phyloP scores from a whole-genome alignment of 1,139 yeast genomes.

The Meyerozyma elateridarum region DNA sequence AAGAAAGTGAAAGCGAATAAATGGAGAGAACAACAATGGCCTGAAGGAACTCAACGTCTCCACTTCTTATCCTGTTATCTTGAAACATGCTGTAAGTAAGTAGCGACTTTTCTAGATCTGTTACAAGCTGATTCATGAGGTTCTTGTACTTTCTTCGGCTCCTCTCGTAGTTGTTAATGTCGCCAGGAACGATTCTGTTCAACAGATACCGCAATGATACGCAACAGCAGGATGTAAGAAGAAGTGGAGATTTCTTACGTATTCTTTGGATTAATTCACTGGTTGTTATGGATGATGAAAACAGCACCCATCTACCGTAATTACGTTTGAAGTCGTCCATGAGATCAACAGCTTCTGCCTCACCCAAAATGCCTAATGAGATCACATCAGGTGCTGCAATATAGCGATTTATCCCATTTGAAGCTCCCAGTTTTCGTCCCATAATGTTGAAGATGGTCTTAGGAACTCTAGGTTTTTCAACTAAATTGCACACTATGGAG shows the following conservation, averaged over 20 bases:
- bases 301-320: conserved; percentile 76
- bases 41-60: conserved; percentile 59
- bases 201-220: conserved; percentile 50
- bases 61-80: conserved; percentile 12
- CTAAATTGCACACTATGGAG: conserved; percentile 35
- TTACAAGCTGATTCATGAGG: conserved; percentile 26
- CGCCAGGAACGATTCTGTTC: conserved; percentile 21
- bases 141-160: conserved; percentile 20
- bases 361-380: conserved; percentile 44
- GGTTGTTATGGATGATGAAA: conserved; percentile 53
- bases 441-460: conserved; percentile 41
- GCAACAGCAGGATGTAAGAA: conserved; percentile 63
- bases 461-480: conserved; percentile 30
- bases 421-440: conserved; percentile 17
- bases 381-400: conserved; percentile 37
- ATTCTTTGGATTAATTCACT: conserved; percentile 49
- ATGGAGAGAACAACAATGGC: conserved; percentile 58
- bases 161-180: conserved; percentile 16
- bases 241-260: conserved; percentile 51
- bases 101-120: conserved; percentile 44
- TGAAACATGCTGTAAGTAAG: conserved; percentile 24
- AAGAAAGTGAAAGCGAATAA: conserved; percentile 56
- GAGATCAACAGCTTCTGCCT: conserved; percentile 45
- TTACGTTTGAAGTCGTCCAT: conserved; percentile 58
- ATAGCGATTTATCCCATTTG: conserved; percentile 1